A percentile compares a stretch with the other conserved stretches of the same genome.
Evolutionary conservation across 306 rosid genomes (phyloP).

Genomic region (Crotalaria pallida): DNA sequence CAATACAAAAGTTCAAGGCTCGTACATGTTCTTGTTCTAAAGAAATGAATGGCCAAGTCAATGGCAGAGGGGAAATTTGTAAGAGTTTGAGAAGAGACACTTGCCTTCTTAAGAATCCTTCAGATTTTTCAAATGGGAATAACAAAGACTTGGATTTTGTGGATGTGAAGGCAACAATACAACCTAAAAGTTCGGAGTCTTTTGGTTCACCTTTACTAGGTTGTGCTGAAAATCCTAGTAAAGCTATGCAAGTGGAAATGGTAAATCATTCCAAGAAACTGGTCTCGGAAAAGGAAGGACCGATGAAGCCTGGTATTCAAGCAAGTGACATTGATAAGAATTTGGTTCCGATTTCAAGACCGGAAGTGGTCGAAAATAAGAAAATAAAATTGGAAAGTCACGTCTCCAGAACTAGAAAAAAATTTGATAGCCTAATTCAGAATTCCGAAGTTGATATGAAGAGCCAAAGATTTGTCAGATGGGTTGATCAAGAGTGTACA

Average conservation of each 20-base stretch:
- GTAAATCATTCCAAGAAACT: constrained; percentile 20
- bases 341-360: constrained; percentile 16
- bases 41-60: constrained; percentile 25
- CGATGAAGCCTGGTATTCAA: constrained; percentile 11
- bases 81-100: constrained; percentile 29
- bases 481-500: constrained; percentile 12
- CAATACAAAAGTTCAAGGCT: constrained; percentile 40
- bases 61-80: constrained; percentile 21
- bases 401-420: background rate
- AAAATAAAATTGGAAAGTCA: constrained; percentile 28
- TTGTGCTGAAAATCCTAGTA: constrained; percentile 26
- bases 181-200: constrained; percentile 29
- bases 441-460: constrained; percentile 12
- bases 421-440: background rate
- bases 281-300: constrained; percentile 22
- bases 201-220: constrained; percentile 25
- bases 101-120: constrained; percentile 19
- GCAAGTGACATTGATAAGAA: constrained; percentile 20
- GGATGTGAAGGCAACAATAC: constrained; percentile 28
- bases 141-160: constrained; percentile 17
- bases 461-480: constrained; percentile 15
- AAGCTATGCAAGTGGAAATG: constrained; percentile 19
- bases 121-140: constrained; percentile 37
- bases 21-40: constrained; percentile 34
- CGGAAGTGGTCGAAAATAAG: constrained; percentile 18